Conservation (phyloP, 2,329 filamentous ascomycete genomes). For the Grosmannia huntii region DNA sequence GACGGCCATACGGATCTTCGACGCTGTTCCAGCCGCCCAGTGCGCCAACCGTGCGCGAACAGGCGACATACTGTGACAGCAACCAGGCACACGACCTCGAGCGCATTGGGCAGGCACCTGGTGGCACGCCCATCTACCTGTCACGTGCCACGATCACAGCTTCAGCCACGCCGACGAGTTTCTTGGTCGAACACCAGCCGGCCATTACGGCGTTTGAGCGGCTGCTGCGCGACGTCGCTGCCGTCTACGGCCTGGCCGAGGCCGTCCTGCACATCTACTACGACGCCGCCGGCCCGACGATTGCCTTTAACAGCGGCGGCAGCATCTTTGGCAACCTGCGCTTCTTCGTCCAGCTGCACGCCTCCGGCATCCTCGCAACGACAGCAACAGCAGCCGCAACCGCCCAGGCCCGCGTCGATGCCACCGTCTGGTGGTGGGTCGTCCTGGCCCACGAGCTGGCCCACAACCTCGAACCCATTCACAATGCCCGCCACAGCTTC, state of each 20-base stretch:
- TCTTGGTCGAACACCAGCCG: slow-evolving; percentile 47
- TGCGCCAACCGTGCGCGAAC: slow-evolving; percentile 65
- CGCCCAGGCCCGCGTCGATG: slow-evolving; percentile 21
- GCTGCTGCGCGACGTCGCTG: slow-evolving; percentile 55
- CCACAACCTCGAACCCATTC: slow-evolving; percentile 74
- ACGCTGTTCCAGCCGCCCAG: slow-evolving; percentile 60
- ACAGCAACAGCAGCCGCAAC: not conserved
- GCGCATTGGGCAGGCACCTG: slow-evolving; percentile 55
- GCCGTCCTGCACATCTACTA: slow-evolving; percentile 75
- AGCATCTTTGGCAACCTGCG: slow-evolving; percentile 89
- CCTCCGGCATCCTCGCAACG: slow-evolving; percentile 25
- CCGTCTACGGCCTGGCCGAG: slow-evolving; percentile 58
- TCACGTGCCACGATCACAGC: slow-evolving; percentile 27
- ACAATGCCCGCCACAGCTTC: slow-evolving; percentile 69
- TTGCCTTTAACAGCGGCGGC: slow-evolving; percentile 82
- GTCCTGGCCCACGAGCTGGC: slow-evolving; percentile 93
- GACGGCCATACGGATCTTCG: slow-evolving; percentile 62
- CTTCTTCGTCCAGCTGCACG: slow-evolving; percentile 73
- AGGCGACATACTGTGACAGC: slow-evolving; percentile 75
- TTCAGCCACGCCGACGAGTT: slow-evolving; percentile 31
- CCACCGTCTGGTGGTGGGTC: slow-evolving; percentile 19
- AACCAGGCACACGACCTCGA: slow-evolving; percentile 60
- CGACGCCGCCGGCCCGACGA: slow-evolving; percentile 64
- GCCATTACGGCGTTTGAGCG: slow-evolving; percentile 57
- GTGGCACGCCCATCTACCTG: slow-evolving; percentile 63